Conservation (phyloP, 176 grass and related monocot species). For the Zoysia japonica region DNA sequence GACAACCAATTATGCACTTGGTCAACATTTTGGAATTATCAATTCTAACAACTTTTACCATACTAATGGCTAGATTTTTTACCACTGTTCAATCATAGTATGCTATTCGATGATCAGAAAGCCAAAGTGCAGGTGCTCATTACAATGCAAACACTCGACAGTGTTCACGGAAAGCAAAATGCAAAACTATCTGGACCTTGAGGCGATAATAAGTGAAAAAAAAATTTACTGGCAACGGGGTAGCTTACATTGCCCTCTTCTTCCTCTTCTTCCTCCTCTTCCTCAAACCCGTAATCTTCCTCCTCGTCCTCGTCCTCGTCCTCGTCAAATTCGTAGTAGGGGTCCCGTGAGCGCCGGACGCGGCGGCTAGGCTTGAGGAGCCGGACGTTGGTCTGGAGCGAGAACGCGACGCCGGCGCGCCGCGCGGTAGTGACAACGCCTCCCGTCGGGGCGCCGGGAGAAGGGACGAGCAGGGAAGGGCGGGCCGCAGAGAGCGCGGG, state of each 20-base stretch:
- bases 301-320: conserved; percentile 21
- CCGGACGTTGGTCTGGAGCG: conserved; percentile 50
- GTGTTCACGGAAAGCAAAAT: neutral
- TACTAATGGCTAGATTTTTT: neutral
- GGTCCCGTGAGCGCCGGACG: conserved; percentile 50
- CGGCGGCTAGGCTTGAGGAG: conserved; percentile 56
- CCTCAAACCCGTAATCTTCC: conserved; percentile 36
- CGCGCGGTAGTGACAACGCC: neutral
- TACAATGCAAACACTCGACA: neutral
- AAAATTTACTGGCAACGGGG: neutral
- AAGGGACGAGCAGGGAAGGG: conserved; percentile 2
- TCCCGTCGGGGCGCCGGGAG: neutral
- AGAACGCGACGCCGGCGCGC: conserved; percentile 42
- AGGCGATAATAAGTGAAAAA: neutral
- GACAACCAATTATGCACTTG: neutral
- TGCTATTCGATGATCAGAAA: neutral
- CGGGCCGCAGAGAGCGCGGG: conserved; percentile 33
- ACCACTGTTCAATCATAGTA: neutral
- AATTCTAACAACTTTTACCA: neutral
- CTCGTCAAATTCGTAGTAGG: conserved; percentile 59
- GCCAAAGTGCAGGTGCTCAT: neutral
- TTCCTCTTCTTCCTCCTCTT: conserved; percentile 37
- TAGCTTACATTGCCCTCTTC: conserved; percentile 45
- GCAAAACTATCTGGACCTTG: neutral
- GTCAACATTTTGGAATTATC: neutral